A percentile compares a stretch with the other conserved stretches of the same genome.
These are phyloP conservation scores for Paramecium biaurelia DNA, from an alignment of 73 alveolate genomes.

Conservation along the genomic window DNA sequence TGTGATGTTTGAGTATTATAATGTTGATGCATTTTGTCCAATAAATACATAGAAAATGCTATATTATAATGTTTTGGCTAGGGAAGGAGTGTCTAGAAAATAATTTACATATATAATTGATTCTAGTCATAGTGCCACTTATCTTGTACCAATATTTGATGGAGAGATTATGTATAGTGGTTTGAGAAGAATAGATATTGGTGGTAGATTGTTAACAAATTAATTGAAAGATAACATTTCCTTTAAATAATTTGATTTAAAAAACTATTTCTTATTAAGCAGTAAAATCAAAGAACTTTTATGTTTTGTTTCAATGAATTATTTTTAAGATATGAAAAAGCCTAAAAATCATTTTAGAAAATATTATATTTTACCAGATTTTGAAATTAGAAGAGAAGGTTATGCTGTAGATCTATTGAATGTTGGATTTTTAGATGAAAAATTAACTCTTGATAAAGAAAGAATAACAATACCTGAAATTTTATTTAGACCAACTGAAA, in stretches of 20 bases:
- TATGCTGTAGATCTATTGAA: slow-evolving; percentile 52
- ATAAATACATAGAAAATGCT: slow-evolving; percentile 11
- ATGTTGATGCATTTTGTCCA: slow-evolving; percentile 57
- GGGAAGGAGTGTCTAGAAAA: not conserved
- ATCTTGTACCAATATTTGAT: slow-evolving; percentile 60
- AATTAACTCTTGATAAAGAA: slow-evolving; percentile 46
- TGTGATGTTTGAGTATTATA: slow-evolving; percentile 50
- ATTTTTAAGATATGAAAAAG: slow-evolving; percentile 48
- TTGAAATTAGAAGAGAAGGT: slow-evolving; percentile 43
- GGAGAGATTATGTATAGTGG: slow-evolving; percentile 44
- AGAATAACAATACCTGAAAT: slow-evolving; percentile 57
- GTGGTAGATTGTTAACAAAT: slow-evolving; percentile 55
- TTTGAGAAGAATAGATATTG: slow-evolving; percentile 52
- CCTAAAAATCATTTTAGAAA: slow-evolving; percentile 27
- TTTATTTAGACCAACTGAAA: slow-evolving; percentile 43
- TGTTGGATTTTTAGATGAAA: slow-evolving; percentile 42
- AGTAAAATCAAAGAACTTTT: slow-evolving; percentile 48
- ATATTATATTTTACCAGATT: slow-evolving; percentile 55
- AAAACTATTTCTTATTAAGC: slow-evolving; percentile 35
- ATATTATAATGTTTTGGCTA: not conserved
- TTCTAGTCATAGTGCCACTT: slow-evolving; percentile 58
- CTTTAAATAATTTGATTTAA: slow-evolving; percentile 42
- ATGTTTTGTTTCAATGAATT: slow-evolving; percentile 39
- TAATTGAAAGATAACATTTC: slow-evolving; percentile 50
- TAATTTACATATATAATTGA: slow-evolving; percentile 39